phyloP scores from a whole-genome alignment of 805 yeast species.

The Kodamaea nitidulidarum region DNA sequence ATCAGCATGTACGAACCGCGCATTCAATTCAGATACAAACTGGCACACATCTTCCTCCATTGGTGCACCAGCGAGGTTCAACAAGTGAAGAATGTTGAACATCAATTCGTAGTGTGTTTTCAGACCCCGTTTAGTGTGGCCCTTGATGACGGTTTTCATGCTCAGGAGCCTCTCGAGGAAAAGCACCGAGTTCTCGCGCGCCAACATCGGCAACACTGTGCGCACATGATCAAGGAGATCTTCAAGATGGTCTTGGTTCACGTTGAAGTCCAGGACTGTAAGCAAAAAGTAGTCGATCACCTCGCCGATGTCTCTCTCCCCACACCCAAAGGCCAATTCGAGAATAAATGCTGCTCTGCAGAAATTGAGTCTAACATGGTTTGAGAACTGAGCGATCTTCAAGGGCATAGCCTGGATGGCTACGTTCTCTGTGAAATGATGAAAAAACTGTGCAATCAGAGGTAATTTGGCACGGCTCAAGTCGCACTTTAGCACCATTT shows the following conservation, averaged over 20 bases:
- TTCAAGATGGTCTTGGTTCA: slow-evolving; percentile 16
- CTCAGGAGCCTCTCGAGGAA: not conserved
- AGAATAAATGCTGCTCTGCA: slow-evolving; percentile 18
- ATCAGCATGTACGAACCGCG: not conserved
- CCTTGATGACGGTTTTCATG: slow-evolving; percentile 10
- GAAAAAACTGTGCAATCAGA: not conserved
- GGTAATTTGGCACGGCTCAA: not conserved
- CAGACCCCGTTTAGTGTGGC: slow-evolving; percentile 3
- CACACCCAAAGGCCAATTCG: slow-evolving; percentile 1
- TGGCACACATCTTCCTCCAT: not conserved
- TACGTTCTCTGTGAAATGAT: slow-evolving; percentile 2
- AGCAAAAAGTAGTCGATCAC: slow-evolving; percentile 14
- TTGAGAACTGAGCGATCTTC: slow-evolving; percentile 21
- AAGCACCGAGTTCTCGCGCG: not conserved
- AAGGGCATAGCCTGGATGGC: slow-evolving; percentile 10
- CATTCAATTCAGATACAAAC: slow-evolving; percentile 1
- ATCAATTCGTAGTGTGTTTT: slow-evolving; percentile 19
- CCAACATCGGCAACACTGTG: slow-evolving; percentile 14
- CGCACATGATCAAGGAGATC: slow-evolving; percentile 15
- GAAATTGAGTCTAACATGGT: slow-evolving; percentile 13
- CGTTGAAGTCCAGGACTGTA: slow-evolving; percentile 27
- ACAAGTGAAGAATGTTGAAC: slow-evolving; percentile 16
- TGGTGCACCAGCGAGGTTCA: slow-evolving; percentile 10
- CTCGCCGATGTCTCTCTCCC: not conserved
- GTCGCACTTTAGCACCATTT: not conserved